phyloP scores from a whole-genome alignment of 2,329 filamentous ascomycete genomes.

The Talaromyces marneffei region DNA sequence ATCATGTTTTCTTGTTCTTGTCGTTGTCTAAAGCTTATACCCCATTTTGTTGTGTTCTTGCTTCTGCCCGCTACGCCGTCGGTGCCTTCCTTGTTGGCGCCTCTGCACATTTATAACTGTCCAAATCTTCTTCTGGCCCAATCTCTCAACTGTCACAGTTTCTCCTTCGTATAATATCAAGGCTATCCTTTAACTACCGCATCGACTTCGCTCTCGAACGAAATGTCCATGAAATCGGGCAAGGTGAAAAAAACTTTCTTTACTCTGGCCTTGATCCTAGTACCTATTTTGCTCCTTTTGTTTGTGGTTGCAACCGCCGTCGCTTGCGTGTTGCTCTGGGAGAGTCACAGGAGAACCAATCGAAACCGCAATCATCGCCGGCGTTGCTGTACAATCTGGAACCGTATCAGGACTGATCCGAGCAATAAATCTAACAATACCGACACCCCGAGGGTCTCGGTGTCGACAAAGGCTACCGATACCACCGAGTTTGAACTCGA shows the following conservation, averaged over 20 bases:
- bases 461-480: conserved; percentile 29
- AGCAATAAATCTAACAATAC: conserved; percentile 26
- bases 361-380: not conserved
- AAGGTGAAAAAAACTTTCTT: conserved; percentile 34
- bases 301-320: conserved; percentile 35
- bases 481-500: conserved; percentile 24
- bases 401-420: not conserved
- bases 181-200: not conserved
- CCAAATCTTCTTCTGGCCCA: not conserved
- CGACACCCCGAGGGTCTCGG: conserved; percentile 28
- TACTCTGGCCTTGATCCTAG: conserved; percentile 41
- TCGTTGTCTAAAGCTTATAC: not conserved
- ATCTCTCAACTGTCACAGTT: not conserved
- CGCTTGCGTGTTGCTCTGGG: conserved; percentile 34
- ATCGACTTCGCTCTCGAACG: conserved; percentile 10
- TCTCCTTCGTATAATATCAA: not conserved
- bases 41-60: not conserved
- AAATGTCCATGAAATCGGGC: conserved; percentile 26
- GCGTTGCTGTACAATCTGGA: conserved; percentile 3
- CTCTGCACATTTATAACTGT: not conserved
- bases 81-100: not conserved
- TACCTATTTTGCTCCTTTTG: conserved; percentile 44
- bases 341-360: not conserved
- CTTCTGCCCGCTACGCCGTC: not conserved
- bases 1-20: not conserved